Evolutionary conservation across 2,329 filamentous ascomycete species (phyloP), one percentile per base, ranked within the genome.

Genomic region (Chrysoporthe austroafricana): DNA sequence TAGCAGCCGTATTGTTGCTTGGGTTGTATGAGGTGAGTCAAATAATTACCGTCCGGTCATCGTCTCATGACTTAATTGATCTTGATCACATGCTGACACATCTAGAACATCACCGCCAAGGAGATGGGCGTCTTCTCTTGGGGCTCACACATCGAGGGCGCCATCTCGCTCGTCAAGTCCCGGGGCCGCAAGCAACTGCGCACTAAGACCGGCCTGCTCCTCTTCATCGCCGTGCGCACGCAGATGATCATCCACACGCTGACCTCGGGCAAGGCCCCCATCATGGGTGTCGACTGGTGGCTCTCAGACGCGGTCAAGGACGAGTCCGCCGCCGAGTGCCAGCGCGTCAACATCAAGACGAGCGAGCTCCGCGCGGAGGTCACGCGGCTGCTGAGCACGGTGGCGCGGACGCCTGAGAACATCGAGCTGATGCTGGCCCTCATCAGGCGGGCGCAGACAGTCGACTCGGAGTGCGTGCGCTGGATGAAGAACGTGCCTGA

Each of bases 101-200:
- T 32, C 18, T 21, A 76, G 77, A 86, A 82, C 66, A 88, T 89
- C 57, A 84, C 83, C 0, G 83, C 85, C 14, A 84, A 83, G 67
- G 82, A 85, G 63, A 77, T 85, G 62, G 85, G 83, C 44, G 83
- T 84, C 73, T 78, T 84, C 66, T 86, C 86, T 1, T 90, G 88
- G 88, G 86, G 86, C 4, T 87, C 86, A 11, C 88, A 90, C 72
- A 83, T 86, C n/a, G 85, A 89, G 69, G 88, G 87, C 3, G 88
- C 88, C n/a, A 84, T 89, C 43, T 84, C 87, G 71, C 78, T 90
- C 1, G 85, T 88, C 64, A 86, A 85, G 73, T 81, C 84, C 11
- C 82, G 88, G 58, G 86, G 87, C 4, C 83, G 81, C 71, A 83
- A 84, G 70, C 86, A 88, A 72, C 74, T 88, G 11, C 78, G 79